These are phyloP conservation scores for Exutisphaerella laricina DNA, from an alignment of 2,329 filamentous ascomycete genomes.

Conservation along the genomic window DNA sequence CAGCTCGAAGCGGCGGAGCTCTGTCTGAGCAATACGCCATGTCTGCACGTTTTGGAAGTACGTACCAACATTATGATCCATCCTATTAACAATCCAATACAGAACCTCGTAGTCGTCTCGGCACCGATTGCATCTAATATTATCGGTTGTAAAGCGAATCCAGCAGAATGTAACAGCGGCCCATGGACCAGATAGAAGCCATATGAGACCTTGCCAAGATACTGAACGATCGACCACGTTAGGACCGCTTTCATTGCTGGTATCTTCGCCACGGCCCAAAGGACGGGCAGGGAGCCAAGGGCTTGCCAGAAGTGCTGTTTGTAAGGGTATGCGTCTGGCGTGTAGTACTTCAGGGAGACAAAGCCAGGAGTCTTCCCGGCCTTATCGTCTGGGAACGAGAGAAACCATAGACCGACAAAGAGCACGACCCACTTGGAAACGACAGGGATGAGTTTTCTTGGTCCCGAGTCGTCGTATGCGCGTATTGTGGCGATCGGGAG, in stretches of 20 bases:
- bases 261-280: slow-evolving; percentile 10
- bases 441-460: background rate
- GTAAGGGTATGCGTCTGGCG: slow-evolving; percentile 3
- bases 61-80: slow-evolving; percentile 12
- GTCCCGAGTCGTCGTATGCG: no score
- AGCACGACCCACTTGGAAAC: slow-evolving; percentile 8
- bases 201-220: slow-evolving; percentile 15
- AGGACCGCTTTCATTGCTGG: slow-evolving; percentile 2
- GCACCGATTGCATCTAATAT: slow-evolving; percentile 8
- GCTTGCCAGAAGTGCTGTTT: slow-evolving; percentile 10
- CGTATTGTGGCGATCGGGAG: no score
- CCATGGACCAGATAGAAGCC: slow-evolving; percentile 17
- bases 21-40: no score
- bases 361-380: slow-evolving; percentile 10
- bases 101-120: slow-evolving; percentile 5
- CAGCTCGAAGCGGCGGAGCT: no score
- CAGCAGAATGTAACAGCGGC: slow-evolving; percentile 12
- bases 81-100: slow-evolving; percentile 6
- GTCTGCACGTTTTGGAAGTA: no score
- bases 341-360: slow-evolving; percentile 1
- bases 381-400: slow-evolving; percentile 15
- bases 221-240: slow-evolving; percentile 10
- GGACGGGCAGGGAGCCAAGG: slow-evolving; percentile 5
- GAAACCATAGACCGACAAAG: slow-evolving; percentile 7
- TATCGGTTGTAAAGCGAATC: slow-evolving; percentile 13